Evolutionary conservation across 176 grass and related monocot species (phyloP).

Genomic region (Carex pumila): DNA sequence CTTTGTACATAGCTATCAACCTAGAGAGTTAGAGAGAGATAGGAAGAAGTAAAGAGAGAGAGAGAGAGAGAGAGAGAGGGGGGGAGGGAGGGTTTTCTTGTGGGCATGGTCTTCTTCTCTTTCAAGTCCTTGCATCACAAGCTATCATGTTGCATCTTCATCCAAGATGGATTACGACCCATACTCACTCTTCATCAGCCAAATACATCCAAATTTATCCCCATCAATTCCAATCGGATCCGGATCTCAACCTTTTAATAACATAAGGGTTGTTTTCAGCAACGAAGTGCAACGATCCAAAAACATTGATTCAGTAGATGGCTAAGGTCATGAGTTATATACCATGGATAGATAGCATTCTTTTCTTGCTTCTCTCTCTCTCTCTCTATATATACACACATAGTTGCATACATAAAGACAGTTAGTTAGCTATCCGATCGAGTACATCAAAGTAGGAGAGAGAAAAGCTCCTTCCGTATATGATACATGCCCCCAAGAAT

Average conservation of each 20-base stretch:
- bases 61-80: not conserved
- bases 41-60: not conserved
- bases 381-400: not conserved
- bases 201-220: not conserved
- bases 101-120: conserved; percentile 34
- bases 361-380: conserved; percentile 1
- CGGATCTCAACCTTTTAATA: conserved; percentile 24
- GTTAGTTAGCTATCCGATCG: not conserved
- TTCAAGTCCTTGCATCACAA: conserved; percentile 15
- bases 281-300: not conserved
- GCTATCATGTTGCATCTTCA: not conserved
- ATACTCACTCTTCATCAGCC: not conserved
- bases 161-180: conserved; percentile 1
- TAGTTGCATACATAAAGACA: not conserved
- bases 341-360: conserved; percentile 2
- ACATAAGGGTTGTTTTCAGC: not conserved
- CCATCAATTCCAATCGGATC: conserved; percentile 9
- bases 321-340: not conserved
- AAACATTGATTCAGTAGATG: conserved; percentile 11
- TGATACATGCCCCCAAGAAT: conserved; percentile 6
- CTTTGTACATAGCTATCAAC: conserved; percentile 13
- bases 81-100: conserved; percentile 20
- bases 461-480: conserved; percentile 3
- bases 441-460: not conserved
- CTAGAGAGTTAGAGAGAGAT: conserved; percentile 2